Evolutionary conservation across 2,329 filamentous ascomycete species (phyloP), one percentile per base, ranked within the genome.

Genomic region (Emmonsiellopsis sp.): DNA sequence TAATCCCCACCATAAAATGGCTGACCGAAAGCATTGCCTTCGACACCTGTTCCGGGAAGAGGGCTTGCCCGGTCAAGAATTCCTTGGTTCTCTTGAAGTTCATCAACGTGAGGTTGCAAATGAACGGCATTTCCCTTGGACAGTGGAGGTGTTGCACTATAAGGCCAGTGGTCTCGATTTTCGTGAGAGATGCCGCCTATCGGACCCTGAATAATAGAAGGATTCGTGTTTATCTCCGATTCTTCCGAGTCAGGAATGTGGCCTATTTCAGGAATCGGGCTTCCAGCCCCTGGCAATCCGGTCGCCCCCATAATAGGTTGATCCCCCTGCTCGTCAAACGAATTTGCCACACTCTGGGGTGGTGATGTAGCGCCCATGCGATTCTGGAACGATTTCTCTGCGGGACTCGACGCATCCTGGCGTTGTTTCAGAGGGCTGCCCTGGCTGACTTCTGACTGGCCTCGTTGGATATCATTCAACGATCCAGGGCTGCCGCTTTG

Each of bases 181-280:
- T 72, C 73, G 58, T 75, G 74, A 45, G 74, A 66, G 31, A 71
- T 65, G 36, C 80, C 82, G 49, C 82, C 84, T 49, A 86, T 79
- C 1, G 84, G 85, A 14, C 87, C 88, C 59, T 90, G 81, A 42
- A 94, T 83, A 49, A 91, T 78, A 0, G 91, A 95, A 2, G 89
- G 89, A 64, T 94, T 94, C 14, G 90, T 95, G 45, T 82, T 85
- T 13, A 88, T 78, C 56, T 94, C 89, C 34, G 58, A 60, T 52
- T 60, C 57, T 53, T 73, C 71, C 4, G 69, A 68, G 42, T 81
- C 79, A 17, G 77, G 66, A 45, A 74, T 77, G 58, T 88, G 86
- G 3, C 86, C 88, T 62, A 87, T 83, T 63, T 91, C 89, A 0
- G 86, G 88, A 74, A 91, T 81, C 5, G 86, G 85, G 60, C 91